Conservation (phyloP, 768 basidiomycete genomes). For the Cystofilobasidium bisporidii region DNA sequence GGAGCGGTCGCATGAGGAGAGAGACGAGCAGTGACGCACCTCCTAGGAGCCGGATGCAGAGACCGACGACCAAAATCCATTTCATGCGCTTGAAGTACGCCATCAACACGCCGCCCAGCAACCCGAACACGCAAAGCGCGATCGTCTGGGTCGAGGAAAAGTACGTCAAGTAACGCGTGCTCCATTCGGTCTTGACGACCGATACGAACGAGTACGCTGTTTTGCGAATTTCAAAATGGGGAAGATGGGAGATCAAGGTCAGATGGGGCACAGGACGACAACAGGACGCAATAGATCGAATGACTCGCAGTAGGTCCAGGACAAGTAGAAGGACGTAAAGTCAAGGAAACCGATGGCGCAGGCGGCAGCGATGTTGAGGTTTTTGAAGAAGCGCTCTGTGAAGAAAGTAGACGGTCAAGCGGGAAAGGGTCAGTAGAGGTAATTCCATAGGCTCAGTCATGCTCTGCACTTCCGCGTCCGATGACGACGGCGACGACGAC, state of each 20-base stretch:
- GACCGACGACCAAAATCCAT: constrained; percentile 50
- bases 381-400: constrained; percentile 48
- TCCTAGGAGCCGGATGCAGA: constrained; percentile 54
- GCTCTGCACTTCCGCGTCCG: no score
- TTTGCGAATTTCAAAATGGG: not conserved
- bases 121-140: constrained; percentile 48
- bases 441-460: no score
- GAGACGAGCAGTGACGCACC: constrained; percentile 34
- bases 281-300: no score
- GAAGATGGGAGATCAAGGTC: constrained; percentile 32
- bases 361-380: constrained; percentile 53
- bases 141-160: constrained; percentile 56
- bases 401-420: no score
- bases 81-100: constrained; percentile 34
- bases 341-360: constrained; percentile 52
- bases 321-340: constrained; percentile 46
- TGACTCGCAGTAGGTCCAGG: no score
- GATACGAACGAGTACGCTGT: constrained; percentile 35
- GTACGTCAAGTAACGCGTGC: constrained; percentile 52
- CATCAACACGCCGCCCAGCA: constrained; percentile 54
- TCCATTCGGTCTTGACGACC: constrained; percentile 44
- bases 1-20: not conserved
- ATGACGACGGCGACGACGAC: no score
- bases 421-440: no score
- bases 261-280: constrained; percentile 56